Conservation (phyloP, 2,329 filamentous ascomycete genomes). For the Hirsutella thompsonii region DNA sequence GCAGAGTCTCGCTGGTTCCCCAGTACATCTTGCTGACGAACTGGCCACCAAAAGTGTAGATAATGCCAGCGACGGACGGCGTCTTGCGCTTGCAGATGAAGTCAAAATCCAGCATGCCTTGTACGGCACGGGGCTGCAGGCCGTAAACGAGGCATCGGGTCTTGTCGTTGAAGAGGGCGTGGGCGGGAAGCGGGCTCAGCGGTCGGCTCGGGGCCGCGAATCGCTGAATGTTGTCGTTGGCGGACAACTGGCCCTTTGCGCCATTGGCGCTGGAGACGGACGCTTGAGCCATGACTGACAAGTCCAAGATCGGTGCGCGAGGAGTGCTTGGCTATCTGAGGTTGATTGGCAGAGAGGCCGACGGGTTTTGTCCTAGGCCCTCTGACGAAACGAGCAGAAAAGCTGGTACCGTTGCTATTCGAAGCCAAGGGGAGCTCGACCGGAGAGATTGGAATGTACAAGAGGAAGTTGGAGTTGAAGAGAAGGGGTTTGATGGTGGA, state of each 20-base stretch:
- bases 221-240: slow-evolving; percentile 97
- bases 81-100: slow-evolving; percentile 99
- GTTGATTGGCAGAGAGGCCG: slow-evolving; percentile 4
- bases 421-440: slow-evolving; percentile 5
- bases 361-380: background rate
- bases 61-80: slow-evolving; percentile 95
- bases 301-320: slow-evolving; percentile 5
- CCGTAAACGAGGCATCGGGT: slow-evolving; percentile 99
- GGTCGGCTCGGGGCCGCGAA: slow-evolving; percentile 89
- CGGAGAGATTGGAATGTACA: background rate
- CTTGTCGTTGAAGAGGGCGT: slow-evolving; percentile 98
- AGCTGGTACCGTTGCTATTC: background rate
- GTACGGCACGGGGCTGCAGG: slow-evolving; percentile 86
- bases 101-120: slow-evolving; percentile 97
- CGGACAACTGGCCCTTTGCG: slow-evolving; percentile 46
- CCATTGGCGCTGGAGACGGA: slow-evolving; percentile 36
- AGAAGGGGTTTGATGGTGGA: slow-evolving; percentile 3
- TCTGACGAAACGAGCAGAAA: background rate
- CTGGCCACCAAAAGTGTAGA: slow-evolving; percentile 99
- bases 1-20: slow-evolving; percentile 97
- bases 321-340: slow-evolving; percentile 2
- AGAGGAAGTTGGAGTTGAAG: slow-evolving; percentile 5
- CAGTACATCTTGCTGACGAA: slow-evolving; percentile 99
- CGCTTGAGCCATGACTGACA: slow-evolving; percentile 35
- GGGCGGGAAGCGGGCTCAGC: slow-evolving; percentile 73